Conservation (phyloP, 2,329 filamentous ascomycete genomes). For the Penicillium sp. region DNA sequence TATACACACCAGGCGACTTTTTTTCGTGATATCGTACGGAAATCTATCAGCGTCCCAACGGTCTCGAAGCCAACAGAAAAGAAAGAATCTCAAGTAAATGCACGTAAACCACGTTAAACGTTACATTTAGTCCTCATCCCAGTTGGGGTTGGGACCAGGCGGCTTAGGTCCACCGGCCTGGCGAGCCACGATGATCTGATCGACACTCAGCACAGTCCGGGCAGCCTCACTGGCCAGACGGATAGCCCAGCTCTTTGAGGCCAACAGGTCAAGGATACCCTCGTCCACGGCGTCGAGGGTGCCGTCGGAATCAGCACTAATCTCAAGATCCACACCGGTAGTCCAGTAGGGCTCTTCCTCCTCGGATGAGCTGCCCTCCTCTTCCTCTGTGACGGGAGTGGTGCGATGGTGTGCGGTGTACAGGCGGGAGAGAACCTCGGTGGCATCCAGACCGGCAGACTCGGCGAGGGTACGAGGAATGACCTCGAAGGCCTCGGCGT, state of each 20-base stretch:
- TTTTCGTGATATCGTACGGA: slow-evolving; percentile 34
- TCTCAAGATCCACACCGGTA: slow-evolving; percentile 93
- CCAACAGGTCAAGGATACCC: slow-evolving; percentile 87
- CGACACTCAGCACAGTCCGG: slow-evolving; percentile 89
- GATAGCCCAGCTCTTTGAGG: slow-evolving; percentile 94
- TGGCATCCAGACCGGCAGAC: slow-evolving; percentile 92
- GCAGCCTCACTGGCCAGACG: slow-evolving; percentile 94
- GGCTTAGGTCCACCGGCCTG: slow-evolving; percentile 98
- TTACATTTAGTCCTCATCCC: slow-evolving; percentile 62
- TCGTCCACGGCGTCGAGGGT: slow-evolving; percentile 82
- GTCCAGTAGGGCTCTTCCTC: slow-evolving; percentile 79
- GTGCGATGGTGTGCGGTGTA: slow-evolving; percentile 82
- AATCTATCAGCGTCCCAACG: slow-evolving; percentile 28
- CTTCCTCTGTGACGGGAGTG: slow-evolving; percentile 31
- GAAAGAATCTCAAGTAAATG: not conserved
- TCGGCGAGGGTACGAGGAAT: slow-evolving; percentile 92
- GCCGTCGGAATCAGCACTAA: slow-evolving; percentile 74
- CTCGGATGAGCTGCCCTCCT: slow-evolving; percentile 41
- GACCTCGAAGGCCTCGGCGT: slow-evolving; percentile 95
- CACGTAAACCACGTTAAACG: slow-evolving; percentile 7
- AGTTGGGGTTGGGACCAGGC: slow-evolving; percentile 83
- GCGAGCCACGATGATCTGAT: slow-evolving; percentile 97
- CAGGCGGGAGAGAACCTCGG: slow-evolving; percentile 87
- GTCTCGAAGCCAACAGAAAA: slow-evolving; percentile 15
- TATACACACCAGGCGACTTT: slow-evolving; percentile 25